Conservation (phyloP, 805 yeast species). For the Teunomyces tritomae region DNA sequence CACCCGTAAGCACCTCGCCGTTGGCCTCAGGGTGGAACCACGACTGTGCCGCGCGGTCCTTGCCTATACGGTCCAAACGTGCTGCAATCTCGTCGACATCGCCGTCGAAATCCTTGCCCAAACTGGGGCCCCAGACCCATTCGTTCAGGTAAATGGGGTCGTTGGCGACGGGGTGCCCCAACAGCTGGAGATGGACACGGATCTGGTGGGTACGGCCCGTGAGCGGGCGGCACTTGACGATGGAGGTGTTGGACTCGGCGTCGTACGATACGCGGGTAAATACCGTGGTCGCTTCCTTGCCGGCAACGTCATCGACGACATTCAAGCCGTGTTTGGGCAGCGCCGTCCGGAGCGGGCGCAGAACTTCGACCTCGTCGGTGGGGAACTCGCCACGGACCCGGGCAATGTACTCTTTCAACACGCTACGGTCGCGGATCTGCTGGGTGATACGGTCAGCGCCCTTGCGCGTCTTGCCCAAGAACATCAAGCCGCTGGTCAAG, state of each 20-base stretch:
- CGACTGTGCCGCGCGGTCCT: slow-evolving; percentile 60
- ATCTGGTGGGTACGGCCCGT: slow-evolving; percentile 97
- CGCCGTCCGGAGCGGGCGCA: slow-evolving; percentile 64
- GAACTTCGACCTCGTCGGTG: slow-evolving; percentile 47
- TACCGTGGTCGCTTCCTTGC: slow-evolving; percentile 71
- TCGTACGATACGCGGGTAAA: slow-evolving; percentile 71
- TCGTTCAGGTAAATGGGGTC: slow-evolving; percentile 80
- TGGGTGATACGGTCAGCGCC: slow-evolving; percentile 76
- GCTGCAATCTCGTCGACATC: slow-evolving; percentile 41
- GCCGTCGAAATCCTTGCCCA: slow-evolving; percentile 63
- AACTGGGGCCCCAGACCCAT: slow-evolving; percentile 70
- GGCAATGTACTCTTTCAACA: slow-evolving; percentile 81
- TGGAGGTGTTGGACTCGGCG: slow-evolving; percentile 49
- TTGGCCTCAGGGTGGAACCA: slow-evolving; percentile 58
- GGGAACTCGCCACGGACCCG: slow-evolving; percentile 88
- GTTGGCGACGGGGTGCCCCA: slow-evolving; percentile 62
- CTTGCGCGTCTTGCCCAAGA: slow-evolving; percentile 76
- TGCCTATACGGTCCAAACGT: slow-evolving; percentile 65
- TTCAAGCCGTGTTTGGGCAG: slow-evolving; percentile 75
- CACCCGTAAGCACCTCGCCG: slow-evolving; percentile 68
- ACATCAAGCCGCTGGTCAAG: slow-evolving; percentile 90
- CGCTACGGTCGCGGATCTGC: slow-evolving; percentile 70
- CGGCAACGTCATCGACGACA: slow-evolving; percentile 45
- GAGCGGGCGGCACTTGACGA: slow-evolving; percentile 79
- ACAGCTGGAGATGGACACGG: slow-evolving; percentile 82